Evolutionary conservation across 192 early-diverging fungal genomes (phyloP), one percentile per base, ranked within the genome.

Genomic region (Backusella tarrabulga): DNA sequence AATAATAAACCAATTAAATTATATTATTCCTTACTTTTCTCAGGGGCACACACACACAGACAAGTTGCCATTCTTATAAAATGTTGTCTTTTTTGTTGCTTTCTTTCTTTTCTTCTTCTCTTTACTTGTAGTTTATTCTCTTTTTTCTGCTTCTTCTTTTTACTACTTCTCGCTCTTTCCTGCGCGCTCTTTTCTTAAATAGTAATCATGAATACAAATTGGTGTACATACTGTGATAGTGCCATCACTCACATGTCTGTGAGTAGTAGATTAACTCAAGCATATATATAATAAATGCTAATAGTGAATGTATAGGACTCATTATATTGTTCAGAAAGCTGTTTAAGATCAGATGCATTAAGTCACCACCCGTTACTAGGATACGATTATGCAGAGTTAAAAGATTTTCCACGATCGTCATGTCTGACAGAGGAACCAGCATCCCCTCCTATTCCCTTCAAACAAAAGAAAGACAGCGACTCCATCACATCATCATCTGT

Each of bases 161-260:
- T 56, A 19, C 52, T 56, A 21, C 21, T 6, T 56, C 52, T 56
- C n/a, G 7, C n/a, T 56, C 52, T 56, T 56, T 56, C 19, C 21
- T n/a, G 19, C 0, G 52, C 23, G 21, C 56, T 60, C 56, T 60
- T 60, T 60, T 26, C 56, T 60, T 60, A 26, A 60, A 60, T 26
- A 60, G 56, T 60, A 60, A 23, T 14, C 9, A 26, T 60, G 23
- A 72, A 83, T 72, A 75, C 74, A 36, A 81, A 83, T 70, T 83
- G 81, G 81, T 83, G 81, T 56, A 83, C 81, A 17, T 77, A 70
- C 35, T 83, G 81, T 71, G 81, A 83, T 69, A 83, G 77, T 42
- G 77, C 81, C 17, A 76, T 83, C 52, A 79, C 69, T 67, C 63
- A 78, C 29, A 79, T 79, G 50, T 83, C 81, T 29, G 81, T 83